Percentiles rank a stretch among this genome's conserved stretches.
Conservation (phyloP, 768 basidiomycete species). For the Brasilioporus rufonigricans region DNA sequence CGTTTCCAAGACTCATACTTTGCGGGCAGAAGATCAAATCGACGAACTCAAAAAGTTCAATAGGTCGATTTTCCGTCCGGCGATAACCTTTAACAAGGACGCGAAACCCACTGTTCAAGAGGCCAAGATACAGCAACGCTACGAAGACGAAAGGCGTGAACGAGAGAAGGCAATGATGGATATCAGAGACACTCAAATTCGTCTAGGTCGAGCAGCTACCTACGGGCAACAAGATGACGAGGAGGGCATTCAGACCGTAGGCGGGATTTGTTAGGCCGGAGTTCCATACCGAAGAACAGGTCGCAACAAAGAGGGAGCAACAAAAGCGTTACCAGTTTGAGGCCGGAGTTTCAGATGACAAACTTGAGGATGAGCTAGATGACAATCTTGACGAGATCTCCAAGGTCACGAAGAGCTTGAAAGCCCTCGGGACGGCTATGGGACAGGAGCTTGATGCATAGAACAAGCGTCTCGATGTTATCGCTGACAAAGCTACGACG, state of each 20-base stretch:
- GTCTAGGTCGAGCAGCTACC: slow-evolving; percentile 71
- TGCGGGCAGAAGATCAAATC: slow-evolving; percentile 89
- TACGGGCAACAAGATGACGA: slow-evolving; percentile 55
- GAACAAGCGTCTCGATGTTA: slow-evolving; percentile 72
- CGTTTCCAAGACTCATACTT: slow-evolving; percentile 82
- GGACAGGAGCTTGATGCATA: slow-evolving; percentile 87
- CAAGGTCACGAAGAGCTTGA: slow-evolving; percentile 72
- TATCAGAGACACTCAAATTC: slow-evolving; percentile 82
- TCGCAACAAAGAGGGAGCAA: slow-evolving; percentile 59
- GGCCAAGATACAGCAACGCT: slow-evolving; percentile 77
- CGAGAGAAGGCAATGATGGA: slow-evolving; percentile 85
- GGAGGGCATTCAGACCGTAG: slow-evolving; percentile 34
- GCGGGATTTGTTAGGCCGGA: slow-evolving; percentile 40
- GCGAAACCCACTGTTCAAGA: slow-evolving; percentile 89
- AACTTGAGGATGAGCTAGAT: slow-evolving; percentile 92
- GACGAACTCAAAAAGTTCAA: slow-evolving; percentile 94
- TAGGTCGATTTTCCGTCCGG: slow-evolving; percentile 91
- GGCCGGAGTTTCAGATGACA: slow-evolving; percentile 85
- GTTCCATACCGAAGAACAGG: slow-evolving; percentile 49
- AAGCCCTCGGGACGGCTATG: slow-evolving; percentile 77
- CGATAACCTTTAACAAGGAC: slow-evolving; percentile 90
- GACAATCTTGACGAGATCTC: slow-evolving; percentile 86
- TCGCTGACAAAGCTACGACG: slow-evolving; percentile 73
- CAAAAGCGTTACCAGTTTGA: slow-evolving; percentile 91
- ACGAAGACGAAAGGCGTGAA: slow-evolving; percentile 81